Base-by-base conservation (phyloP, 352 stramenopile genomes). In the Phytophthora pistaciae region DNA sequence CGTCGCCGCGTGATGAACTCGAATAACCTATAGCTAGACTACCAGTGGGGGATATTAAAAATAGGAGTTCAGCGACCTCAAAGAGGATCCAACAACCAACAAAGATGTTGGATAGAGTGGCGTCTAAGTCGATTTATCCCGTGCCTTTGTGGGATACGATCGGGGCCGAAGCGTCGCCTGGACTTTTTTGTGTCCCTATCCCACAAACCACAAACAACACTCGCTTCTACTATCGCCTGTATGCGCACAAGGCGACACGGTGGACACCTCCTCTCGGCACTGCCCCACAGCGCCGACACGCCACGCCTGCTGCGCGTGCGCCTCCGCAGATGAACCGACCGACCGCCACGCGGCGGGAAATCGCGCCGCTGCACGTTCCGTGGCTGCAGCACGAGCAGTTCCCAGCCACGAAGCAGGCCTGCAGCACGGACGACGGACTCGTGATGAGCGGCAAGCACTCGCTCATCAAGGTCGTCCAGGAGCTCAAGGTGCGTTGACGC, bases 321-420 rank as follows among this genome's bases (percentile, higher is more conserved):
- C 29, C 18, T 44, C 21, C 38, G 38, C 11, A 18, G 16, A 79
- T 75, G 72, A 69, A 61, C 20, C 40, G 25, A 36, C 20, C 60
- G 5, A 53, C 62, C 1, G 20, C 25, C 21, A 75, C 56, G 20
- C 73, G 66, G 54, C 75, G 54, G 36, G 66, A 78, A 42, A 78
- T 87, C 53, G 40, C 68, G 57, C 77, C 83, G 54, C 72, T 92
- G 20, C 63, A 70, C 8, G 78, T 84, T 21, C 87, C 85, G 29
- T 94, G 82, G 84, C 72, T 94, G 52, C 74, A 77, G 46, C 87
- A 94, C 59, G 85, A 93, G 63, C 78, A 87, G 46, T 94, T 92
- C 53, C 52, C 75, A 8, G 71, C 61, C 16, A 84, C 83, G 3
- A 94, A 94, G 68, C 73, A 82, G 53, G 75, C 71, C 5, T 84